Percentiles rank a stretch among this genome's conserved stretches.
phyloP scores from a whole-genome alignment of 2,329 filamentous ascomycete species.

The Thielaviopsis musarum region DNA sequence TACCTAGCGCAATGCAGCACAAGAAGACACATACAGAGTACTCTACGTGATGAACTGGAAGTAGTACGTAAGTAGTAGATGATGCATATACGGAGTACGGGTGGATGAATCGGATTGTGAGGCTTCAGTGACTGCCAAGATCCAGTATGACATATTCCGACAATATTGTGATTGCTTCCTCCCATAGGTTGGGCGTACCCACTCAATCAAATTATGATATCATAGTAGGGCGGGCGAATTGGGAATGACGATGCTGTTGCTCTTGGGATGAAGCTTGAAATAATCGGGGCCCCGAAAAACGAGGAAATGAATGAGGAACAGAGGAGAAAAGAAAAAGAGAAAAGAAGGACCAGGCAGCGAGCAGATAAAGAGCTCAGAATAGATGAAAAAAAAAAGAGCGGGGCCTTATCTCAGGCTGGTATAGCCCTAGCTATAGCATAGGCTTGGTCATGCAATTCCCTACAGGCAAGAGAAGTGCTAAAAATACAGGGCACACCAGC shows the following conservation, averaged over 20 bases:
- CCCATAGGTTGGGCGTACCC: not conserved
- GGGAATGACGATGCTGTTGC: not conserved
- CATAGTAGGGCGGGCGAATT: not conserved
- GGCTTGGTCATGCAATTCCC: too few species aligned
- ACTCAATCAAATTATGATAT: not conserved
- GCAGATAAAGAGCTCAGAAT: too few species aligned
- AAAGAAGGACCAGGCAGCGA: too few species aligned
- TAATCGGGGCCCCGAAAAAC: not conserved
- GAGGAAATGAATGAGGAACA: not conserved
- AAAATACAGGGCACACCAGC: too few species aligned
- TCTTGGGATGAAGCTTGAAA: not conserved
- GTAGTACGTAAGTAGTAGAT: not conserved
- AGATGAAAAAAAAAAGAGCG: too few species aligned
- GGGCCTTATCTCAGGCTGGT: too few species aligned
- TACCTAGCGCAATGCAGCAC: not conserved
- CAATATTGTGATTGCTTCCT: not conserved
- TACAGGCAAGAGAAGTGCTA: too few species aligned
- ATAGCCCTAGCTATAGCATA: too few species aligned
- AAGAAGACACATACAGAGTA: not conserved
- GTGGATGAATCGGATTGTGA: not conserved
- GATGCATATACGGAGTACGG: not conserved
- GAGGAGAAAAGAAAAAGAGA: not conserved
- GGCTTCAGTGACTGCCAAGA: not conserved
- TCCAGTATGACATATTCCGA: not conserved
- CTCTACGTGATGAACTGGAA: not conserved